Evolutionary conservation across 345 rosid genomes (phyloP).

Genomic region (Fremontodendron californicum): DNA sequence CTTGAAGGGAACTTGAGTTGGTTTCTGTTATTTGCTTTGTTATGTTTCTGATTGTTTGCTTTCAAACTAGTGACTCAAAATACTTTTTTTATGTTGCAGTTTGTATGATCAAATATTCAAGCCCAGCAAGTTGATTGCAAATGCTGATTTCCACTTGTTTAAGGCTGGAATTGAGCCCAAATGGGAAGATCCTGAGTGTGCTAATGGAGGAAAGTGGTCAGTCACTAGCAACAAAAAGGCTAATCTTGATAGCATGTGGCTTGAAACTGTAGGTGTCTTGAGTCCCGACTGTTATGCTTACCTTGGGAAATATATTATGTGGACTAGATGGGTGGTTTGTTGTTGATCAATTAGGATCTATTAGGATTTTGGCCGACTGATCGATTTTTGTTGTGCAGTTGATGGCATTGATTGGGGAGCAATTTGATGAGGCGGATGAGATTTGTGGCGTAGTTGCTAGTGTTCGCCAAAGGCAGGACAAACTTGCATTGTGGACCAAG

Average conservation of each 20-base stretch:
- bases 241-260: constrained; percentile 68
- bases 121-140: constrained; percentile 60
- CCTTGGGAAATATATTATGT: background rate
- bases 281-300: background rate
- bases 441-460: no score
- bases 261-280: constrained; percentile 57
- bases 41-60: no score
- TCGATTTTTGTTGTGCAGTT: constrained; percentile 32
- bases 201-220: constrained; percentile 93
- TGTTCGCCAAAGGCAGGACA: no score
- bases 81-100: constrained; percentile 32
- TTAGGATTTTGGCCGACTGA: background rate
- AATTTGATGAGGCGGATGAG: no score
- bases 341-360: background rate
- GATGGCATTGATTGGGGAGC: constrained; percentile 95
- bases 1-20: background rate
- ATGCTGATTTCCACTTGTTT: constrained; percentile 79
- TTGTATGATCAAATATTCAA: constrained; percentile 69
- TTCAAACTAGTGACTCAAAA: background rate
- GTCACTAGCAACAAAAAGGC: constrained; percentile 45
- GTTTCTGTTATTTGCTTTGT: background rate
- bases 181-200: no score
- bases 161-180: no score
- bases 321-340: background rate
- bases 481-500: no score